Evolutionary conservation across 2,329 filamentous ascomycete genomes (phyloP).

Genomic region (Ophiostoma ulmi): DNA sequence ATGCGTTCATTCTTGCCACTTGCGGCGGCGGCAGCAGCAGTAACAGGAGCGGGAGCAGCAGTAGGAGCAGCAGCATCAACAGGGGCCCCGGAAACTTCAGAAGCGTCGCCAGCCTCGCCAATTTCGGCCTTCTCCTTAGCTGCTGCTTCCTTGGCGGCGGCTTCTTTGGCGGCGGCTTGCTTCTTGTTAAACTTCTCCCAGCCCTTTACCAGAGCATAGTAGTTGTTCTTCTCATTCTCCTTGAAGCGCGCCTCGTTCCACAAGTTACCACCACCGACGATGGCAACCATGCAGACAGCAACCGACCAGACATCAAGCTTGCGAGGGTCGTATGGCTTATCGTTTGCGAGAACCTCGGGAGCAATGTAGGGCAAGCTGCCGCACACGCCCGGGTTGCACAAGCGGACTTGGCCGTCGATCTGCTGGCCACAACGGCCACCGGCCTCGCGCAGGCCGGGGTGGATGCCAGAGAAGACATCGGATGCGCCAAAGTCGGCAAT

Average conservation of each 20-base stretch:
- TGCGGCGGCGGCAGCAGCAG: slow-evolving; percentile 21
- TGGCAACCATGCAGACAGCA: slow-evolving; percentile 74
- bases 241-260: slow-evolving; percentile 66
- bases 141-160: not conserved
- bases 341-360: slow-evolving; percentile 72
- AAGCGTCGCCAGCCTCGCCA: slow-evolving; percentile 44
- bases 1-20: slow-evolving; percentile 30
- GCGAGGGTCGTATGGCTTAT: slow-evolving; percentile 63
- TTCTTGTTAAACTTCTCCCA: slow-evolving; percentile 64
- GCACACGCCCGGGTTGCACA: slow-evolving; percentile 74
- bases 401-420: slow-evolving; percentile 63
- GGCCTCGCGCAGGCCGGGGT: slow-evolving; percentile 69
- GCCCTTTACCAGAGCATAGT: slow-evolving; percentile 30
- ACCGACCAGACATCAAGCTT: slow-evolving; percentile 82
- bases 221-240: slow-evolving; percentile 31
- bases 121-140: not conserved
- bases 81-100: slow-evolving; percentile 32
- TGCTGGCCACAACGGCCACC: slow-evolving; percentile 68
- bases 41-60: not conserved
- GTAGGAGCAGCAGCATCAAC: not conserved
- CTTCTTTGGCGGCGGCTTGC: slow-evolving; percentile 35
- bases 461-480: slow-evolving; percentile 75
- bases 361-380: slow-evolving; percentile 83
- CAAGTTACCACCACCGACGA: slow-evolving; percentile 65
- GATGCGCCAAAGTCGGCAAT: slow-evolving; percentile 90